phyloP scores from a whole-genome alignment of 306 rosid species.

The Sesbania bispinosa region DNA sequence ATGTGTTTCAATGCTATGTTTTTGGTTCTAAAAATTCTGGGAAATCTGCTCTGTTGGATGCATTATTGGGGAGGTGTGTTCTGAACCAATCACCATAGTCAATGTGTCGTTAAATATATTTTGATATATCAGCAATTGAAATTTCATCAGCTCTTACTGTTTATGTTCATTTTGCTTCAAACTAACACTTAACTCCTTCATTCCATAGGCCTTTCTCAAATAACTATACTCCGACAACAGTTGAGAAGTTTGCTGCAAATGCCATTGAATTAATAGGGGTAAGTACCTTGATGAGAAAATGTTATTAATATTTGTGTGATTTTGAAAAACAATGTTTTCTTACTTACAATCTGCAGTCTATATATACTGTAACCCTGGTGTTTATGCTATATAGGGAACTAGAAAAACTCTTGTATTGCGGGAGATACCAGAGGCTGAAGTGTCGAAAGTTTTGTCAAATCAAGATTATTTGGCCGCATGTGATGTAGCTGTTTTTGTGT shows the following conservation, averaged over 20 bases:
- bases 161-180: slow-evolving; percentile 28
- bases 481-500: slow-evolving; percentile 88
- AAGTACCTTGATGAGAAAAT: slow-evolving; percentile 33
- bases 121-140: neutral
- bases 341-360: slow-evolving; percentile 6
- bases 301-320: slow-evolving; percentile 13
- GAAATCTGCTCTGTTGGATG: slow-evolving; percentile 77
- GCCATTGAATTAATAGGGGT: slow-evolving; percentile 67
- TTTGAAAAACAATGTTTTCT: neutral
- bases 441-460: slow-evolving; percentile 43
- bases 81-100: slow-evolving; percentile 25
- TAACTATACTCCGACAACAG: slow-evolving; percentile 45
- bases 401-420: slow-evolving; percentile 76
- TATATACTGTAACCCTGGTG: slow-evolving; percentile 30
- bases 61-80: slow-evolving; percentile 77
- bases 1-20: slow-evolving; percentile 83
- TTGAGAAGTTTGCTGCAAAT: slow-evolving; percentile 69
- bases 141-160: slow-evolving; percentile 9
- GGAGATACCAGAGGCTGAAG: slow-evolving; percentile 83
- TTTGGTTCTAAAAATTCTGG: slow-evolving; percentile 87
- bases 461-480: slow-evolving; percentile 78
- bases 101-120: slow-evolving; percentile 13
- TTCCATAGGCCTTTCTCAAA: slow-evolving; percentile 68
- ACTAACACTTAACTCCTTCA: slow-evolving; percentile 20
- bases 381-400: slow-evolving; percentile 47